Conservation (phyloP, 345 rosid genomes). For the Salix suchowensis region DNA sequence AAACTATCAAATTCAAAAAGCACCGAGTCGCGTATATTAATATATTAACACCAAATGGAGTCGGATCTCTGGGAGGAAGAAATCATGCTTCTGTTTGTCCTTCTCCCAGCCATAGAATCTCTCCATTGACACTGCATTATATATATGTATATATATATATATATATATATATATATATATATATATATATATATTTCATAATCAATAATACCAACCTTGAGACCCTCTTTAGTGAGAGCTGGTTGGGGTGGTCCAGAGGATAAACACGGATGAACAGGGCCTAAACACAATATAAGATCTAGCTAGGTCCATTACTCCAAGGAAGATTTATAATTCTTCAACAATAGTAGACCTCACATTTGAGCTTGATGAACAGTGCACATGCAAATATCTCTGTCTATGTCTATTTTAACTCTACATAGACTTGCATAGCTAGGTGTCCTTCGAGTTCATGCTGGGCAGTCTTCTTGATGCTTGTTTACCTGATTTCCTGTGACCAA, state of each 20-base stretch:
- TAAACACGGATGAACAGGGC: conserved; percentile 36
- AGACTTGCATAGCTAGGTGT: no score
- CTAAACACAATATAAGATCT: conserved; percentile 9
- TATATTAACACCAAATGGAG: conserved; percentile 33
- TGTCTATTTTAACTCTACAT: background rate
- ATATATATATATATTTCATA: conserved; percentile 33
- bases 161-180: no score
- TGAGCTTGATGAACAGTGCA: background rate
- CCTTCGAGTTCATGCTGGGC: background rate
- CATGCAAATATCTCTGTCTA: background rate
- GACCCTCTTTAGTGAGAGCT: conserved; percentile 46
- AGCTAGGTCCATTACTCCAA: background rate
- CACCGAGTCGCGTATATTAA: conserved; percentile 24
- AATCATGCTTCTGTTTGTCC: conserved; percentile 71
- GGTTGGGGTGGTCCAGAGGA: conserved; percentile 32
- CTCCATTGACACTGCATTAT: conserved; percentile 30
- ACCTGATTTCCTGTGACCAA: background rate
- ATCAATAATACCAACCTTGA: conserved; percentile 43
- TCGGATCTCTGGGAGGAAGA: conserved; percentile 35
- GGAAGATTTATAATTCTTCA: background rate
- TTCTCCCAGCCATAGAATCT: conserved; percentile 62
- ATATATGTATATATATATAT: no score
- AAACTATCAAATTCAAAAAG: conserved; percentile 58
- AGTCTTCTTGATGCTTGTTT: background rate
- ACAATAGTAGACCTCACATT: background rate